These are phyloP conservation scores for Omphalotus guepiniiformis DNA, from an alignment of 768 basidiomycete species.

Conservation along the genomic window DNA sequence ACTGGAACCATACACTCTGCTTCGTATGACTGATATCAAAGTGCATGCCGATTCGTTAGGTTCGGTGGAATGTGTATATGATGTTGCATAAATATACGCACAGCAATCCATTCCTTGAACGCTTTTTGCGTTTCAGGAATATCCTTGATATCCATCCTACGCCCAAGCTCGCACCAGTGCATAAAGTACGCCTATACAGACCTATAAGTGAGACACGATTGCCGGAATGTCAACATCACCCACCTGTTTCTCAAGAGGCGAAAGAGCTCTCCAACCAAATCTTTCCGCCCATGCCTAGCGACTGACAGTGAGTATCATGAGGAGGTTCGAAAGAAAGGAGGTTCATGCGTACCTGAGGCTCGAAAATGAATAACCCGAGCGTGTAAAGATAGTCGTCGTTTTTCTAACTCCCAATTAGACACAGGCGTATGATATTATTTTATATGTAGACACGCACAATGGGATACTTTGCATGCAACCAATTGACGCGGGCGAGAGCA, in stretches of 20 bases:
- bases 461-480: slow-evolving; percentile 36
- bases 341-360: slow-evolving; percentile 29
- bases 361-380: slow-evolving; percentile 31
- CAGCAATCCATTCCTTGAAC: slow-evolving; percentile 34
- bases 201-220: background rate
- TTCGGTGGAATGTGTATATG: no score
- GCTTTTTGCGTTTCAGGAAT: slow-evolving; percentile 39
- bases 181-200: slow-evolving; percentile 30
- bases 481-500: slow-evolving; percentile 37
- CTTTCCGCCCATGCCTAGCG: slow-evolving; percentile 32
- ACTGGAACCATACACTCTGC: slow-evolving; percentile 36
- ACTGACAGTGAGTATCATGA: background rate
- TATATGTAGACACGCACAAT: slow-evolving; percentile 27
- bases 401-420: slow-evolving; percentile 16
- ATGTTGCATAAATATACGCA: slow-evolving; percentile 18
- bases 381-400: slow-evolving; percentile 43
- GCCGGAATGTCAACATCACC: background rate
- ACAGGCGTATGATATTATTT: background rate
- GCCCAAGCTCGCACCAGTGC: slow-evolving; percentile 41
- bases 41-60: no score
- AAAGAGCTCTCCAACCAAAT: slow-evolving; percentile 42
- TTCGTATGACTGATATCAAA: slow-evolving; percentile 46
- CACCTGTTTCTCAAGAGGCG: slow-evolving; percentile 40
- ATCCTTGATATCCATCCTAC: slow-evolving; percentile 41
- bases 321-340: background rate